A percentile compares a stretch with the other conserved stretches of the same genome.
These are phyloP conservation scores for Streptanthus diversifolius DNA, from an alignment of 345 rosid genomes.

Conservation along the genomic window DNA sequence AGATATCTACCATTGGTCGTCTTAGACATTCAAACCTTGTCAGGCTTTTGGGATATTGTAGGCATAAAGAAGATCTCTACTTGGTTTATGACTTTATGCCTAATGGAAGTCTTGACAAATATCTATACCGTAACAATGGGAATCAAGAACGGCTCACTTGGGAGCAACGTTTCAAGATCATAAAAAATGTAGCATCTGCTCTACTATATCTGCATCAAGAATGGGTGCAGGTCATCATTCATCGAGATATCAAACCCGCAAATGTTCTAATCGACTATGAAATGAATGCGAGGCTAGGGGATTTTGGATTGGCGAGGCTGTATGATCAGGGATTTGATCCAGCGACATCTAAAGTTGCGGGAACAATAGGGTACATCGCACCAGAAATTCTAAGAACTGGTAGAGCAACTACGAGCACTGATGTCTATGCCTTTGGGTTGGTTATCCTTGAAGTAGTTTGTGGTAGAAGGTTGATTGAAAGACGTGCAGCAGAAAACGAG, in stretches of 20 bases:
- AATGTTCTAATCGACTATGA: slow-evolving; percentile 40
- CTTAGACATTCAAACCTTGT: slow-evolving; percentile 42
- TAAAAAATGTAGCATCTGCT: slow-evolving; percentile 40
- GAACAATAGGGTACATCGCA: slow-evolving; percentile 45
- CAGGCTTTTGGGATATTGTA: slow-evolving; percentile 44
- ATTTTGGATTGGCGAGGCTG: slow-evolving; percentile 42
- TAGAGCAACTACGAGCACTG: slow-evolving; percentile 38
- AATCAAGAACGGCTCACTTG: slow-evolving; percentile 31
- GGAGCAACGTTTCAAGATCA: slow-evolving; percentile 42
- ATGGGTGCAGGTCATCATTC: slow-evolving; percentile 50
- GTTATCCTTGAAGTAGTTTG: slow-evolving; percentile 44
- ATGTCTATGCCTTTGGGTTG: slow-evolving; percentile 44
- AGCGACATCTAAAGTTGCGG: slow-evolving; percentile 39
- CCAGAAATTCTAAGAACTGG: slow-evolving; percentile 40
- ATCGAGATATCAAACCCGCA: slow-evolving; percentile 43
- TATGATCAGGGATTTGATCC: slow-evolving; percentile 40
- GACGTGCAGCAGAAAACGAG: not conserved
- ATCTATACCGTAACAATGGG: slow-evolving; percentile 17
- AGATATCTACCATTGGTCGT: slow-evolving; percentile 44
- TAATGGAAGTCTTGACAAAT: slow-evolving; percentile 51
- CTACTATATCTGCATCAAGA: slow-evolving; percentile 43
- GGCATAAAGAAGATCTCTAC: slow-evolving; percentile 38
- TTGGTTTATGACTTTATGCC: slow-evolving; percentile 52
- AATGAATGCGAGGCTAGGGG: slow-evolving; percentile 42
- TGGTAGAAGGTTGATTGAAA: slow-evolving; percentile 41